Base-by-base conservation (phyloP, 768 basidiomycete genomes). In the Pleurotus tuber-regium region DNA sequence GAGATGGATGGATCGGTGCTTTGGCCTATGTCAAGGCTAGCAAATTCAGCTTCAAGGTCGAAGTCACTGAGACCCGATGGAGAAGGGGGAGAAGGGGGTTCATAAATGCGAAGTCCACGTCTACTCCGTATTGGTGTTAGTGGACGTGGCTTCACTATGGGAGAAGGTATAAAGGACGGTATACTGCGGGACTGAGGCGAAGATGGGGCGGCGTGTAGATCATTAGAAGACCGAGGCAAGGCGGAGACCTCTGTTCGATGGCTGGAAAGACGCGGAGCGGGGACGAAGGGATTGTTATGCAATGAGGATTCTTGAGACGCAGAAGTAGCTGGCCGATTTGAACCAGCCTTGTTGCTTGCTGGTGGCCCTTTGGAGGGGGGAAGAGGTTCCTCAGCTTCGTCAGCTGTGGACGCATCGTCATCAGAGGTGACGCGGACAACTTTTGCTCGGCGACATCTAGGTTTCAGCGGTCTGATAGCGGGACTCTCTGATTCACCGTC, bases 41-140 rank as follows among this genome's bases (percentile, higher is more conserved):
- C 73, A 30, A 81, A 69, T 50, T 85, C 70, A 31, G 77, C 59
- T 23, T 80, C 76, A 23, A 86, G 63, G 57, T 85, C 77, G 40
- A 79, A 65, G 53, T 84, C 79, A 12, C 70, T 70, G 0, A 80
- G 76, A 11, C 77, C 76, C 2, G 77, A 71, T 2, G 82, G 80
- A 4, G 83, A 82, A 4, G 82, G 80, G 10, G 83, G 80, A 9
- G 75, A 76, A 2, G 71, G 75, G 12, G 71, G 80, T 33, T 70
- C 71, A 38, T 71, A 73, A 5, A 69, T 64, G 28, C 65, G 69
- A 42, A 73, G 72, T 12, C 67, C 61, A 14, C 68, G 68, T 21
- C 66, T 63, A 29, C 72, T 69, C 14, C 79, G 77, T 49, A 89
- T 86, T 7, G 88, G 88, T 3, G 88, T 90, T 25, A 89, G 75